phyloP scores from a whole-genome alignment of 345 rosid genomes.

The Eucalyptus pumila region DNA sequence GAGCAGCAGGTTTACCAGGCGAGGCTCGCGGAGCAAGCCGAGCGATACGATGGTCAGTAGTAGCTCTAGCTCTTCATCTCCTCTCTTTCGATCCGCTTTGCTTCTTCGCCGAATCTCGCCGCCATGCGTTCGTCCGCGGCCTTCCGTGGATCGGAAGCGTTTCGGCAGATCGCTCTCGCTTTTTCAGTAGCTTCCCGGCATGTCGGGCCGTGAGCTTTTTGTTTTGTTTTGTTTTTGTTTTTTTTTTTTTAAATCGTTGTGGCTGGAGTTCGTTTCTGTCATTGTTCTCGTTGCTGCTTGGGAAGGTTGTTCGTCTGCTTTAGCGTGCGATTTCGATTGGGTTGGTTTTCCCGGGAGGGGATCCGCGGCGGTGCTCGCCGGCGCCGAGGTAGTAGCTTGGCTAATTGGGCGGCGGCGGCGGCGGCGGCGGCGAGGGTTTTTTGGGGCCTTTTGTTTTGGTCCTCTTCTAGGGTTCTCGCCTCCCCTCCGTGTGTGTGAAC shows the following conservation, averaged over 20 bases:
- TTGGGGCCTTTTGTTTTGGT: background rate
- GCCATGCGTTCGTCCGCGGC: background rate
- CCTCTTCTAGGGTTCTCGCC: background rate
- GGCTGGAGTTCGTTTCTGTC: background rate
- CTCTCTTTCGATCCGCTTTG: background rate
- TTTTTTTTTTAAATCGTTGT: background rate
- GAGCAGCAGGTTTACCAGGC: conserved; percentile 80
- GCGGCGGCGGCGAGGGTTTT: background rate
- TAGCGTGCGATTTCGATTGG: background rate
- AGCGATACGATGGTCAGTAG: conserved; percentile 66
- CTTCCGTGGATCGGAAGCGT: background rate
- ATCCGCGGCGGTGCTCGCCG: background rate
- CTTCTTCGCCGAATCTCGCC: background rate
- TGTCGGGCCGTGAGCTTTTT: background rate
- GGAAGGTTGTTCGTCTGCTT: background rate
- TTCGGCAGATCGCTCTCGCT: background rate
- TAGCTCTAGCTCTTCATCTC: background rate
- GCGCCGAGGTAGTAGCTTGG: background rate
- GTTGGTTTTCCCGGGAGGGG: background rate
- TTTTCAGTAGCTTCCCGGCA: background rate
- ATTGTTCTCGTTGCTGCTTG: background rate
- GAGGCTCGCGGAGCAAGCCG: conserved; percentile 88
- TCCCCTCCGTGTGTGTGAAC: background rate
- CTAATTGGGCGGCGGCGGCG: background rate
- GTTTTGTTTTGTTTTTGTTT: no score